Conservation (phyloP, 208 protist genomes). For the Polymyxa betae region DNA sequence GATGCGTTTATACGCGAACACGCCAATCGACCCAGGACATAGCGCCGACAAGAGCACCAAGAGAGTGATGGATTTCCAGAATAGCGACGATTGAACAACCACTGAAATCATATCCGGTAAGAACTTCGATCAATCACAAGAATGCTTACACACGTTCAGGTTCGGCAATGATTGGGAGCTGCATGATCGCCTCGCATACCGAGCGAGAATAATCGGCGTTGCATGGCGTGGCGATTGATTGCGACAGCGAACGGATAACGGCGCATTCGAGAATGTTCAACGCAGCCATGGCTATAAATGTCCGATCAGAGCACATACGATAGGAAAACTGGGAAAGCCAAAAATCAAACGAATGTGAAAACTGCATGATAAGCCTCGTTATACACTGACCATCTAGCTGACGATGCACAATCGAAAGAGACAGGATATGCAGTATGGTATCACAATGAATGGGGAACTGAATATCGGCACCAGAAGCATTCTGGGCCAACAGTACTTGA, state of each 20-base stretch:
- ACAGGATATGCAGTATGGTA: background rate
- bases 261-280: background rate
- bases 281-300: background rate
- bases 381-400: too few relatives aligned
- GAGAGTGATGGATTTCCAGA: background rate
- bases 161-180: background rate
- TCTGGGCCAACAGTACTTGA: background rate
- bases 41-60: background rate
- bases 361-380: too few relatives aligned
- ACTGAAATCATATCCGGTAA: background rate
- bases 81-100: too few relatives aligned
- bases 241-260: background rate
- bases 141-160: background rate
- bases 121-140: background rate
- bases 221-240: background rate
- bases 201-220: background rate
- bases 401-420: background rate
- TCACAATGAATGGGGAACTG: background rate
- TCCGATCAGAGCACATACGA: background rate
- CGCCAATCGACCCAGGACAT: background rate
- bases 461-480: background rate
- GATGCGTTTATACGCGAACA: background rate
- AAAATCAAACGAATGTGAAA: too few relatives aligned
- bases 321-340: too few relatives aligned
- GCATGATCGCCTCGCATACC: background rate